A percentile compares a stretch with the other conserved stretches of the same genome.
phyloP scores from a whole-genome alignment of 1,284 basidiomycete genomes.

The Ceratobasidium sp. region DNA sequence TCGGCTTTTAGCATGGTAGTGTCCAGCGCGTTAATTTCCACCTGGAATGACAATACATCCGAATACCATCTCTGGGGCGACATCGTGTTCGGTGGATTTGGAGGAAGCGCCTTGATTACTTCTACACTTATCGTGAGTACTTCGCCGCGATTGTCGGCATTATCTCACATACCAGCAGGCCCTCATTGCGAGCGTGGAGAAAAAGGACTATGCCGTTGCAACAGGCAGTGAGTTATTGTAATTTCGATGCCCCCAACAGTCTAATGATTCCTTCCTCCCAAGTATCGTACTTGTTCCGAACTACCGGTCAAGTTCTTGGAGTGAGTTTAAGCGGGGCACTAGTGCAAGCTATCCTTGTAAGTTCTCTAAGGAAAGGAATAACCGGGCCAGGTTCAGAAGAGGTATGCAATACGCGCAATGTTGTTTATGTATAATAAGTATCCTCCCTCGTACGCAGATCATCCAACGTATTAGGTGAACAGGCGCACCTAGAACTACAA shows the following conservation, averaged over 20 bases:
- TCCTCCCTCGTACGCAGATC: conserved; percentile 17
- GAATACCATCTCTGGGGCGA: conserved; percentile 79
- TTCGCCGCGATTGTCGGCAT: conserved; percentile 46
- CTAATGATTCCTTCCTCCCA: conserved; percentile 39
- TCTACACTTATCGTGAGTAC: conserved; percentile 78
- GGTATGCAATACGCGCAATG: conserved; percentile 61
- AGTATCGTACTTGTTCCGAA: conserved; percentile 93
- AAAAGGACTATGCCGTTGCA: conserved; percentile 86
- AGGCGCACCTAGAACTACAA: neutral
- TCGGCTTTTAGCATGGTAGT: conserved; percentile 69
- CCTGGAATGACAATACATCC: conserved; percentile 74
- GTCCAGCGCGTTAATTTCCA: conserved; percentile 66
- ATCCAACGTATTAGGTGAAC: conserved; percentile 49
- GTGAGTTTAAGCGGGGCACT: conserved; percentile 87
- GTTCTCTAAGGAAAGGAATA: conserved; percentile 77
- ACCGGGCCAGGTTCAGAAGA: conserved; percentile 77
- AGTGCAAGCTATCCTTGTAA: conserved; percentile 79
- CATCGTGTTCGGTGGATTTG: conserved; percentile 82
- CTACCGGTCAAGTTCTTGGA: conserved; percentile 90
- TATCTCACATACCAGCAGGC: conserved; percentile 65
- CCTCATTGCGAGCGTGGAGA: conserved; percentile 83
- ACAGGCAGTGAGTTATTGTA: conserved; percentile 78
- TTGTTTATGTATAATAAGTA: neutral
- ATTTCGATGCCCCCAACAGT: neutral
- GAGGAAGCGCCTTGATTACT: conserved; percentile 86